Evolutionary conservation across 345 rosid species (phyloP), one percentile per base, ranked within the genome.

Genomic region (Eucalyptus caleyi): DNA sequence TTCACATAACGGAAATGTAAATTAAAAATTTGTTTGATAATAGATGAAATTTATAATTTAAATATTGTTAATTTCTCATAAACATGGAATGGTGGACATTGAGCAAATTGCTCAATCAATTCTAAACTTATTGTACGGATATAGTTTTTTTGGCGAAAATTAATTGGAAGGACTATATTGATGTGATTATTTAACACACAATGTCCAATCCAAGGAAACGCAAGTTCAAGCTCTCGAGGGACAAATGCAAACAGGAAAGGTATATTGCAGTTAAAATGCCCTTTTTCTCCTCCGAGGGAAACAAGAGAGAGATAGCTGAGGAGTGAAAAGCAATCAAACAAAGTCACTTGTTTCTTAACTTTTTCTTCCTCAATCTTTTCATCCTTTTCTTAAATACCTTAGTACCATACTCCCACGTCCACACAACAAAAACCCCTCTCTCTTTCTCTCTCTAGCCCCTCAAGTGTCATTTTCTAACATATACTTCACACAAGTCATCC

Each of bases 381-480:
- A 93, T 86, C 88, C 91, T 90, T 86, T 87, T 88, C 91, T 91
- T 91, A 92, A 94, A 92, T 92, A 91, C 90, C 91, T 40, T 11
- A 21, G 30, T 23, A 21, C 30, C 30, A 40, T 77, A 77, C 47
- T 77, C 95, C 94, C 95, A 92, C 94, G 95, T 91, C 95, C 96
- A 93, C 96, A 93, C 91, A 95, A 92, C 81, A 92, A 90, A 89
- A 69, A 37, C 53, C 59, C 32, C 83, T 37, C 83, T 72, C 45
- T 72, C 82, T 72, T 42, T 72, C 83, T 77, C 47, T 77, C 83
- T 77, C 67, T 90, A 86, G 50, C 90, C 89, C 89, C 88, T 91
- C 92, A 92, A 94, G 94, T 96, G 98, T 96, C 98, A 93, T 94
- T 95, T 94, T 96, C 98, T 96, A 94, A 90, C 94, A 93, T 93